A percentile compares a stretch with the other conserved stretches of the same genome.
phyloP scores from a whole-genome alignment of 2,329 filamentous ascomycete species.

The Aspergillus oerlinghausenensis region DNA sequence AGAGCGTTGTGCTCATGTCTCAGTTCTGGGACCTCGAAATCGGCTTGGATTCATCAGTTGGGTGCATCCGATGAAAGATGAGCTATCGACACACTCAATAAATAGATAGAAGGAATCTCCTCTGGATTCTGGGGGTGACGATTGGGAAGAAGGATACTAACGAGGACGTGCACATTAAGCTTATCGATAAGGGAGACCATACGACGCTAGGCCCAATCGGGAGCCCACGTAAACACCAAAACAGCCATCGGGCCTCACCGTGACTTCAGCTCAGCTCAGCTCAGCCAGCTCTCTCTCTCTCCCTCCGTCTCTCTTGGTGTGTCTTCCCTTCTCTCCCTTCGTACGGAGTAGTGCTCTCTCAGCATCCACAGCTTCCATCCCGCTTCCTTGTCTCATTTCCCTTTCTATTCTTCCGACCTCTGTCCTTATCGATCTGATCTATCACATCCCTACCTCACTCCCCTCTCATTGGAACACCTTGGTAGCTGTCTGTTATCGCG shows the following conservation, averaged over 20 bases:
- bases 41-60: not conserved
- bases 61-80: not conserved
- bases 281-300: not conserved
- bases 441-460: constrained; percentile 6
- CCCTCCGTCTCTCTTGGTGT: not conserved
- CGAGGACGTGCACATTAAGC: constrained; percentile 26
- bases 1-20: not conserved
- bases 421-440: constrained; percentile 2
- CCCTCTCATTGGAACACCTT: not conserved
- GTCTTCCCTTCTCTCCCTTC: constrained; percentile 11
- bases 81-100: not conserved
- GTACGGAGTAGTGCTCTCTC: constrained; percentile 8
- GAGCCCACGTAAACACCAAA: constrained; percentile 36
- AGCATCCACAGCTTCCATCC: constrained; percentile 8
- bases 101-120: not conserved
- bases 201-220: constrained; percentile 31
- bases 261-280: constrained; percentile 11
- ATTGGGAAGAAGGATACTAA: not conserved
- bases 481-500: not conserved
- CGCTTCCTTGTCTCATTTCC: constrained; percentile 4
- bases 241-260: constrained; percentile 35
- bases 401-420: constrained; percentile 3
- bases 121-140: not conserved
- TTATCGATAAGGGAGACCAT: constrained; percentile 37
- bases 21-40: constrained; percentile 40